These are phyloP conservation scores for Alnus glutinosa DNA, from an alignment of 306 rosid species.

Conservation along the genomic window DNA sequence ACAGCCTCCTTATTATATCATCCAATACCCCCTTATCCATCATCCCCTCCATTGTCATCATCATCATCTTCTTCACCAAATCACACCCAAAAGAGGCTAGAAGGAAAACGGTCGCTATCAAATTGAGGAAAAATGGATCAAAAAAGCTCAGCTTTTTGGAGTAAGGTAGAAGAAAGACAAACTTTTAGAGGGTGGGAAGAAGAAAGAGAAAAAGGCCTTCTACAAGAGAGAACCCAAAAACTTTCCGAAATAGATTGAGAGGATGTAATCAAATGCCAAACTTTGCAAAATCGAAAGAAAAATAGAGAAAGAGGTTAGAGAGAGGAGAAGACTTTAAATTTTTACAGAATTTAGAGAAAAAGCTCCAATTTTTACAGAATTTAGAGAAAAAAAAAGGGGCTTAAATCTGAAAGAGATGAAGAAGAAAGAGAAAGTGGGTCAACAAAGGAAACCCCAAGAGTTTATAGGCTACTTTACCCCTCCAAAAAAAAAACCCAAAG, in stretches of 20 bases:
- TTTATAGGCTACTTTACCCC: background rate
- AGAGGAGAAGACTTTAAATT: background rate
- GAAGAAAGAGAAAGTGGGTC: conserved; percentile 18
- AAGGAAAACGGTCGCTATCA: background rate
- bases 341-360: background rate
- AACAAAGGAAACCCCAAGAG: conserved; percentile 20
- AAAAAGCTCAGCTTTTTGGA: background rate
- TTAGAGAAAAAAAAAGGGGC: background rate
- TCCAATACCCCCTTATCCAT: conserved; percentile 73
- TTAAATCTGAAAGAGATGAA: background rate
- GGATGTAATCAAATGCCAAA: conserved; percentile 21
- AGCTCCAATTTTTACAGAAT: background rate
- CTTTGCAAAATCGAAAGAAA: conserved; percentile 18
- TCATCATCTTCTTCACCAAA: conserved; percentile 42
- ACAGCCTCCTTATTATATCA: conserved; percentile 77
- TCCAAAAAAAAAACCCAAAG: too few species aligned
- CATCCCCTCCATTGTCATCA: conserved; percentile 83
- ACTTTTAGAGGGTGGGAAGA: conserved; percentile 24
- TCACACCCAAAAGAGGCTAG: background rate
- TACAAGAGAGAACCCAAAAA: background rate
- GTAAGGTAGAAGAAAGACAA: conserved; percentile 6
- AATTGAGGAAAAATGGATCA: background rate
- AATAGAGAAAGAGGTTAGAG: background rate
- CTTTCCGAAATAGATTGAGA: conserved; percentile 10
- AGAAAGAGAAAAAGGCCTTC: conserved; percentile 26